phyloP scores from a whole-genome alignment of 2,329 filamentous ascomycete genomes.

The Harringtonia aguacate region DNA sequence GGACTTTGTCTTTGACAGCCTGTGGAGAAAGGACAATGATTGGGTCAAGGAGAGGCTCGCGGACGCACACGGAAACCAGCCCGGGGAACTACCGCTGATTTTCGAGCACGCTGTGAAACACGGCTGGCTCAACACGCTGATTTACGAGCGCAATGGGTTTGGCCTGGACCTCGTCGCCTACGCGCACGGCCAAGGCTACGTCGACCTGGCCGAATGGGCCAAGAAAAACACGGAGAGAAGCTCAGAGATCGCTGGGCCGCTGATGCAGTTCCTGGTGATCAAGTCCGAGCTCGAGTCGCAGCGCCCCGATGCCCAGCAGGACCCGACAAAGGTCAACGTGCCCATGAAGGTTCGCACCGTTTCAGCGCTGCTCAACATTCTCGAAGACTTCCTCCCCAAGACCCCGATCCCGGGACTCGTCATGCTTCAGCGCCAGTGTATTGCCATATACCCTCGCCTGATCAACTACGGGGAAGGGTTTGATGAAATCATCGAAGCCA shows the following conservation, averaged over 20 bases:
- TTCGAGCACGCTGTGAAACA: conserved; percentile 74
- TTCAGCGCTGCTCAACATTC: conserved; percentile 64
- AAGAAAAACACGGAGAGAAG: conserved; percentile 57
- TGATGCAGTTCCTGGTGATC: conserved; percentile 73
- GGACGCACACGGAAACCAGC: conserved; percentile 61
- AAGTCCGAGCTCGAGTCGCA: conserved; percentile 80
- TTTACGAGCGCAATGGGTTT: conserved; percentile 71
- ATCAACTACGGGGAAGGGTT: conserved; percentile 95
- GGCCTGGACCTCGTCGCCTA: conserved; percentile 79
- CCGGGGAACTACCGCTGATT: conserved; percentile 55
- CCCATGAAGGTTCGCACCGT: conserved; percentile 80
- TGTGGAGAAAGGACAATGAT: conserved; percentile 82
- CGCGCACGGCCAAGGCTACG: conserved; percentile 68
- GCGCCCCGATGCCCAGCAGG: conserved; percentile 39
- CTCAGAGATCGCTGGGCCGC: conserved; percentile 55
- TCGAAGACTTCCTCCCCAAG: conserved; percentile 59
- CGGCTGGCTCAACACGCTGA: conserved; percentile 73
- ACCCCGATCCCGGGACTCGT: conserved; percentile 60
- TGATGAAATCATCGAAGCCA: conserved; percentile 82
- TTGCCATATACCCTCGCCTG: conserved; percentile 83
- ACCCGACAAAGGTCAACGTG: conserved; percentile 47
- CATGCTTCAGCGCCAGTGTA: conserved; percentile 72
- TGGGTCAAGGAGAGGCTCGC: conserved; percentile 79
- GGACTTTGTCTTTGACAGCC: conserved; percentile 79
- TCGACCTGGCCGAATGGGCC: conserved; percentile 75